Evolutionary conservation across 2,329 filamentous ascomycete species (phyloP), one percentile per base, ranked within the genome.

Genomic region (Ascochyta lentis): DNA sequence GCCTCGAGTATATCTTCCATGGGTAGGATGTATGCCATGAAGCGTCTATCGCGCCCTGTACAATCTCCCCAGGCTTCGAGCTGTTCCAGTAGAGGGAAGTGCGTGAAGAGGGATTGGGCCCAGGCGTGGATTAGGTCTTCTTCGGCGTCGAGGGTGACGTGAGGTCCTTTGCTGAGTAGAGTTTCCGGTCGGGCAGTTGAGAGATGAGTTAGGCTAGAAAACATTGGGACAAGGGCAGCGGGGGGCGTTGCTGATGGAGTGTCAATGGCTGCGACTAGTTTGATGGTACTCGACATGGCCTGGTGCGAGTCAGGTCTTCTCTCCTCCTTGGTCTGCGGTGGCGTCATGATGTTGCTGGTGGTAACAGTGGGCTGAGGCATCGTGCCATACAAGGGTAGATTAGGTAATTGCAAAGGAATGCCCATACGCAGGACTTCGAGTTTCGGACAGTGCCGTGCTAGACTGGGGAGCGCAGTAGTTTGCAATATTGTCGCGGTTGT

Each of bases 1-100:
- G 55, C 66, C 19, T 67, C 70, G 1, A 73, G 49, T 7, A 70
- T 53, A 34, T 72, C 70, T 31, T 71, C 62, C 3, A 59, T 63
- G 1, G 71, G 71, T 1, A 74, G 43, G n/a, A 73, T 65, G 56
- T 75, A 75, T 13, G 64, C 67, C 22, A 72, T 57, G 0, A 58
- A 67, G 34, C 72, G 66, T 27, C 64, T 66, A 39, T 72, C 69
- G n/a, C 65, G 54, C 1, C 71, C 69, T 1, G 60, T 63, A 52
- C 59, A 69, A 26, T 74, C 70, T 33, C 70, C 65, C 72, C 72
- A 75, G 1, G 71, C 70, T 53, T 75, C 71, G 1, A 74, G 58
- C 2, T 72, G 63, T 34, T 74, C 68, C 8, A 74, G 59, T 19
- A 49, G 47, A 26, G 72, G 71, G 24, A 73, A 73, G 24, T 71